Base-by-base conservation (phyloP, 179 eudicot genomes). In the Silene noctiflora region DNA sequence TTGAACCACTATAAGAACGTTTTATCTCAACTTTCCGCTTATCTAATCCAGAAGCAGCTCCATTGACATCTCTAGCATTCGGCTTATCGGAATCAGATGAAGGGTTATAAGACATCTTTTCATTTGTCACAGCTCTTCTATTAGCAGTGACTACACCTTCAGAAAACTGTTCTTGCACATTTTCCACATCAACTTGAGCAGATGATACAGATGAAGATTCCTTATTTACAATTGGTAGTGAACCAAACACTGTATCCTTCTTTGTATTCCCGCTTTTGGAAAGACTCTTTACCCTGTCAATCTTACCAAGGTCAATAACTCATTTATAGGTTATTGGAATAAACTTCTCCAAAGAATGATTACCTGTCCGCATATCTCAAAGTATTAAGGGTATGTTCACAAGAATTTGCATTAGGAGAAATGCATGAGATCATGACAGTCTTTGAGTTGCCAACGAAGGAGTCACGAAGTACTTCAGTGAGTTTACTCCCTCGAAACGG, bases 401-500 rank as follows among this genome's bases (percentile, higher is more conserved):
- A 96, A 33, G 99, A 96, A 71, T 97, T 95, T 42, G 98, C 92
- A 87, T 86, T 87, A 14, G 99, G 99, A 68, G 99, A 96, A 66
- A 96, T 90, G 82, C 99, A 96, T 67, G 99, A 96, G 72, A 96
- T 93, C 99, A 96, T 96, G 48, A 96, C 99, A 22, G 99, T 96
- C 89, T 88, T 91, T 75, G 99, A 96, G 81, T 96, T 96, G 73
- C 99, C 99, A 77, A 93, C 98, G 81, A 96, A 96, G 77, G 99
- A 96, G 86, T 96, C 99, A 69, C 99, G 98, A 77, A 96, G 98
- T 77, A 96, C 99, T 81, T 96, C 99, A 17, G 99, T 96, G 81
- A 96, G 96, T 86, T 96, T 96, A 87, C 99, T 96, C 77, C 99
- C 99, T 78, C 99, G 96, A 80, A 96, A 96, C 59, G 99, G 99